Evolutionary conservation across 2,329 filamentous ascomycete species (phyloP), one percentile per base, ranked within the genome.

Genomic region (Pseudonectria buxi): DNA sequence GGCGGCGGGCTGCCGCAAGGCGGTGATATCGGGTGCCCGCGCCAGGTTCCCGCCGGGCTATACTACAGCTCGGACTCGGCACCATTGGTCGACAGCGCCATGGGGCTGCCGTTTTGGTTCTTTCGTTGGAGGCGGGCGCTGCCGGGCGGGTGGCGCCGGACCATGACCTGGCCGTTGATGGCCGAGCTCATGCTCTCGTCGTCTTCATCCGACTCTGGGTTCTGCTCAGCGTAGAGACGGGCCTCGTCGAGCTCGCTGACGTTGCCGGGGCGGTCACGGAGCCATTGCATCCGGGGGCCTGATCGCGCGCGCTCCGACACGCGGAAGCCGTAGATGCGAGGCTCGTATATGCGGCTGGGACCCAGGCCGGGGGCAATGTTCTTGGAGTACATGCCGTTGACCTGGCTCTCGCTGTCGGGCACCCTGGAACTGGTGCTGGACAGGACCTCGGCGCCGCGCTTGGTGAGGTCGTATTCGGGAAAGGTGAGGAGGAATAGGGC

Each of bases 401-500:
- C 78, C 45, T 73, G 68, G 7, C 58, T 57, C 14, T 76, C 71
- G 16, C 69, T 65, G 3, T 59, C 59, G 26, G 61, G 42, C 24
- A 62, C 45, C 14, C 59, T 55, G 22, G 63, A 55, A 33, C 48
- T 51, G 16, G 47, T 43, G 45, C 49, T 51, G 44, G 62, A 60
- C 37, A 83, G 64, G n/a, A 73, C 65, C 32, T 82, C 74, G 35
- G 71, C 67, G 37, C 81, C 81, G 50, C 79, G 78, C 54, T 83
- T 81, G 24, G 81, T 81, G 40, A 96, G 78, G 50, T 95, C 88
- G 56, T 95, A 84, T 57, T 98, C 92, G 25, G 92, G 90, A 62
- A 96, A 98, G 26, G 90, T 98, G 71, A 98, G 90, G 59, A 98
- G 87, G 68, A 98, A 98, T 40, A 98, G 78, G 30, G 88, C 88